Percentiles rank a stretch among this genome's conserved stretches.
Evolutionary conservation across 176 grass and related monocot species (phyloP).

Genomic region (Dactylis glomerata): DNA sequence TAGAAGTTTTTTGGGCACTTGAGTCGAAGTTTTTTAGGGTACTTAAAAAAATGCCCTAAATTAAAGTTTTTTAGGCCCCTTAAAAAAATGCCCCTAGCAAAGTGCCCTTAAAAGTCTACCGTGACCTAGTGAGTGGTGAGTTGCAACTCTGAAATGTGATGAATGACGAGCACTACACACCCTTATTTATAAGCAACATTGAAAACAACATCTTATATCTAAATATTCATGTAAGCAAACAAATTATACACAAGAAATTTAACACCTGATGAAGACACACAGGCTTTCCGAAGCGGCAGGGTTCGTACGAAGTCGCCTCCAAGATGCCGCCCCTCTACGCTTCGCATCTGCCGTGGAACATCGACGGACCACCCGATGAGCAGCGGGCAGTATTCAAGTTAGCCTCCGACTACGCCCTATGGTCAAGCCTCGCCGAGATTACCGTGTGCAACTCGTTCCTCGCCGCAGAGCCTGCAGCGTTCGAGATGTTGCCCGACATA

Average conservation of each 20-base stretch:
- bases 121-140: too few species aligned
- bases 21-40: too few species aligned
- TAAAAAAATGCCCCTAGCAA: too few species aligned
- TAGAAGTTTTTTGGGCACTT: too few species aligned
- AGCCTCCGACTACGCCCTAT: not conserved
- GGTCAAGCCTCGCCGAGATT: constrained; percentile 14
- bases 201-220: too few species aligned
- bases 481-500: constrained; percentile 21
- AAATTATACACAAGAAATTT: not conserved
- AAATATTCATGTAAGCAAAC: too few species aligned
- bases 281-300: constrained; percentile 29
- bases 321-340: constrained; percentile 34
- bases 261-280: not conserved
- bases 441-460: constrained; percentile 56
- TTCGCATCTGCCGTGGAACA: constrained; percentile 30
- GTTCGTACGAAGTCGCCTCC: constrained; percentile 6
- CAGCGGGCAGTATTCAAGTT: constrained; percentile 34
- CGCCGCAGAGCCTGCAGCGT: constrained; percentile 31
- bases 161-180: too few species aligned
- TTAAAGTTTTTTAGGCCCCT: too few species aligned
- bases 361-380: not conserved
- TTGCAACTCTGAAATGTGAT: too few species aligned
- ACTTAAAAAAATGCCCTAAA: too few species aligned
- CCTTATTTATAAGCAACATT: too few species aligned
- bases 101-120: too few species aligned